Evolutionary conservation across 1,284 basidiomycete species (phyloP).

Genomic region (Gymnopus androsaceus): DNA sequence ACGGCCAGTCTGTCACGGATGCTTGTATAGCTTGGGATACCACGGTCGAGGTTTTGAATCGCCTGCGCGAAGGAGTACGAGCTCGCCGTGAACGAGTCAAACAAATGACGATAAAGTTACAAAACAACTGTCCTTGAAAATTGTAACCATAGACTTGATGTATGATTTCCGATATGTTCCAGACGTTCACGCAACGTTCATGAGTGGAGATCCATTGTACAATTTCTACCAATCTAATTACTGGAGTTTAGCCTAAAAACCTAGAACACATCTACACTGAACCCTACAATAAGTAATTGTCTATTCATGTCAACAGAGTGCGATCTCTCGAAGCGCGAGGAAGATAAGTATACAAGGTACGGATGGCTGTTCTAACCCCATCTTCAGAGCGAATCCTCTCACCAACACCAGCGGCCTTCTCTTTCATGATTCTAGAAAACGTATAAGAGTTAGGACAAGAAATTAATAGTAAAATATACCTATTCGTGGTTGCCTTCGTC

Average conservation of each 20-base stretch:
- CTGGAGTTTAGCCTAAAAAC: neutral
- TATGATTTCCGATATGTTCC: no score
- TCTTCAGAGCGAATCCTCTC: constrained; percentile 62
- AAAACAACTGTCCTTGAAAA: no score
- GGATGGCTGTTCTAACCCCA: constrained; percentile 50
- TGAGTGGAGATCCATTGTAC: neutral
- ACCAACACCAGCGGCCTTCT: constrained; percentile 65
- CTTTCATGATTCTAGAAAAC: constrained; percentile 53
- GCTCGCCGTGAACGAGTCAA: constrained; percentile 62
- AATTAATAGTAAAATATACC: constrained; percentile 30
- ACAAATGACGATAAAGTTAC: constrained; percentile 18
- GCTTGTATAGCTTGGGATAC: constrained; percentile 91
- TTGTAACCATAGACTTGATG: no score
- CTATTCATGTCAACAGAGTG: constrained; percentile 20
- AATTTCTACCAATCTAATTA: neutral
- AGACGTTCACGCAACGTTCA: no score
- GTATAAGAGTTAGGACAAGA: neutral
- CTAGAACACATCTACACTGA: neutral
- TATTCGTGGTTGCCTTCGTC: constrained; percentile 52
- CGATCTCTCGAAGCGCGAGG: constrained; percentile 41
- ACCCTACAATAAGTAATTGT: neutral
- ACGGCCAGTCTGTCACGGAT: constrained; percentile 89
- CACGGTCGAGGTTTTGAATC: constrained; percentile 79
- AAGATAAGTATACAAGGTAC: constrained; percentile 51
- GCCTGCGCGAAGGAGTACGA: constrained; percentile 79